Percentiles rank a stretch among this genome's conserved stretches.
phyloP scores from a whole-genome alignment of 441 rosid genomes.

The Erodium moschatum region DNA sequence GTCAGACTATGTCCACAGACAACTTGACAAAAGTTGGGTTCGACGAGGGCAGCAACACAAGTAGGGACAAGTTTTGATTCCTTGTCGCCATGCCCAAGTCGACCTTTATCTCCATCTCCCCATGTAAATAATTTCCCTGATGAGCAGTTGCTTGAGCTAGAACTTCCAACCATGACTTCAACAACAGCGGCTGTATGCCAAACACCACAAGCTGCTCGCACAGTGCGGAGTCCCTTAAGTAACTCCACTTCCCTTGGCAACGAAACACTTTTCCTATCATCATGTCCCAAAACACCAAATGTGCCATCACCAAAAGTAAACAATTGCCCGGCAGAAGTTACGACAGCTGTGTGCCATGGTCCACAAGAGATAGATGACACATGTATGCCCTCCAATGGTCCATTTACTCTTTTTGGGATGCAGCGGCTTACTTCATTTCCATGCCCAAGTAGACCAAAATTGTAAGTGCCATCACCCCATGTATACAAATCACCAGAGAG shows the following conservation, averaged over 20 bases:
- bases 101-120: slow-evolving; percentile 95
- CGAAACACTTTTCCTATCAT: slow-evolving; percentile 65
- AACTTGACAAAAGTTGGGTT: slow-evolving; percentile 87
- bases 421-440: slow-evolving; percentile 91
- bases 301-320: slow-evolving; percentile 51
- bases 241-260: slow-evolving; percentile 86
- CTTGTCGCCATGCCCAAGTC: slow-evolving; percentile 91
- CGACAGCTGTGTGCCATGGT: slow-evolving; percentile 25
- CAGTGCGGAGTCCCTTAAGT: slow-evolving; percentile 83
- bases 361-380: slow-evolving; percentile 91
- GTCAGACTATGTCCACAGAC: slow-evolving; percentile 87
- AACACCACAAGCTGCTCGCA: slow-evolving; percentile 89
- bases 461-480: slow-evolving; percentile 85
- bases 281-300: slow-evolving; percentile 90
- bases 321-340: too few species aligned
- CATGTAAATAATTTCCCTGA: slow-evolving; percentile 90
- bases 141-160: slow-evolving; percentile 81
- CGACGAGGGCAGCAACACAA: slow-evolving; percentile 92
- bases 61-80: slow-evolving; percentile 88
- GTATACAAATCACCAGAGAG: slow-evolving; percentile 94
- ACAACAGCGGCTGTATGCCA: slow-evolving; percentile 98
- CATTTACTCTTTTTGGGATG: slow-evolving; percentile 81
- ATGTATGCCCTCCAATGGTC: slow-evolving; percentile 83
- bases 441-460: slow-evolving; percentile 89
- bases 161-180: slow-evolving; percentile 89